phyloP scores from a whole-genome alignment of 805 yeast genomes.

The Wickerhamiella parazyma region DNA sequence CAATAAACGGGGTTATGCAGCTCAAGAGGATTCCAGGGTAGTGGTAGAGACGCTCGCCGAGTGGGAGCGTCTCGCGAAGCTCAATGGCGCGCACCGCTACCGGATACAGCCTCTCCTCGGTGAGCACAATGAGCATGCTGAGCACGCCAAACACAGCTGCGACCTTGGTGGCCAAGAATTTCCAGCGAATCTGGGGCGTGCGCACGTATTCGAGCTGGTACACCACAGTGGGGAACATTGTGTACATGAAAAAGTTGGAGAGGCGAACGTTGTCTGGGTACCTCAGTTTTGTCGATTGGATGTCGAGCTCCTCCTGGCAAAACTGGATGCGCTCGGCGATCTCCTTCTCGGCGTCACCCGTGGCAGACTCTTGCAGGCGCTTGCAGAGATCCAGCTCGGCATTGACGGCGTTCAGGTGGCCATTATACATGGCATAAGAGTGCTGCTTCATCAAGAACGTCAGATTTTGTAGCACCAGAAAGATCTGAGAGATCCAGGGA shows the following conservation, averaged over 20 bases:
- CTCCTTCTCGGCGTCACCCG: conserved; percentile 12
- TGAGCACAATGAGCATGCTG: conserved; percentile 61
- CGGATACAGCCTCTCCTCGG: conserved; percentile 68
- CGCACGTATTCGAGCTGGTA: conserved; percentile 68
- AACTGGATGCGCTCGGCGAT: conserved; percentile 43
- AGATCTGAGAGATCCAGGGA: conserved; percentile 88
- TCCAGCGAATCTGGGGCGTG: conserved; percentile 52
- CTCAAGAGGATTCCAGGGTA: conserved; percentile 48
- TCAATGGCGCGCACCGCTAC: conserved; percentile 45
- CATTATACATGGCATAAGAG: conserved; percentile 83
- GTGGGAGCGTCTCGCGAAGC: conserved; percentile 36
- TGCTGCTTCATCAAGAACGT: conserved; percentile 93
- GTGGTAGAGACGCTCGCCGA: conserved; percentile 28
- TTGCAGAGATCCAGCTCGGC: conserved; percentile 8
- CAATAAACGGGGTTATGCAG: conserved; percentile 64
- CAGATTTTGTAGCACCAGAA: conserved; percentile 66
- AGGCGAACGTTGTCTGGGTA: conserved; percentile 68
- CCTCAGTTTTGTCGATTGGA: conserved; percentile 33
- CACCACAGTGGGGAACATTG: conserved; percentile 78
- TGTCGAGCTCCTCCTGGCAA: conserved; percentile 55
- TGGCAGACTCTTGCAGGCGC: conserved; percentile 14
- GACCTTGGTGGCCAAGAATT: conserved; percentile 52
- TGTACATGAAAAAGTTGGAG: conserved; percentile 54
- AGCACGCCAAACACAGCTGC: conserved; percentile 81
- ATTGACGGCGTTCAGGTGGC: conserved; percentile 44